Percentiles rank a stretch among this genome's conserved stretches.
Evolutionary conservation across 345 rosid species (phyloP).

Genomic region (Moringa oleifera): DNA sequence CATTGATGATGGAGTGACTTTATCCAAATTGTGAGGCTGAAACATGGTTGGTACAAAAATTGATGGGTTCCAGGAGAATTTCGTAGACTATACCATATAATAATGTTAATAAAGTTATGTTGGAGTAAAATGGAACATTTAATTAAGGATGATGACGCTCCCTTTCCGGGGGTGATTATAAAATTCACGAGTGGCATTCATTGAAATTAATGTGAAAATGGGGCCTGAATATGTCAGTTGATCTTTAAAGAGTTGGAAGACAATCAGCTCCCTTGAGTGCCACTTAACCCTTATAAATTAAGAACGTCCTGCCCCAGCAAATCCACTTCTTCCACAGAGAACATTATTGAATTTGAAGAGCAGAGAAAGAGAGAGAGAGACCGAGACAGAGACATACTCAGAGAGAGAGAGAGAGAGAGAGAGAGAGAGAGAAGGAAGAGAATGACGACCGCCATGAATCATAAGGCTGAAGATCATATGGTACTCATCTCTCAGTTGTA

Average conservation of each 20-base stretch:
- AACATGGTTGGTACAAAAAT: too few relatives aligned
- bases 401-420: constrained; percentile 7
- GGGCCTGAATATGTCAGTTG: constrained; percentile 6
- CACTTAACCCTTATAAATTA: constrained; percentile 32
- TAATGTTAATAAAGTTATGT: too few relatives aligned
- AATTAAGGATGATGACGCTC: too few relatives aligned
- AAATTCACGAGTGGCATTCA: constrained; percentile 19
- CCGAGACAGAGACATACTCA: too few relatives aligned
- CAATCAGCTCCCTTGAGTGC: constrained; percentile 9
- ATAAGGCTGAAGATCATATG: constrained; percentile 36
- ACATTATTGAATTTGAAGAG: background rate
- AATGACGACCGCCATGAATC: constrained; percentile 17
- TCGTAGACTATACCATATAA: too few relatives aligned
- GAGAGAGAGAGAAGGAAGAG: constrained; percentile 1
- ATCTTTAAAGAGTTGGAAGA: background rate
- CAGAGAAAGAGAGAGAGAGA: constrained; percentile 6
- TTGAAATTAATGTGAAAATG: constrained; percentile 1
- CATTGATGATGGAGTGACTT: too few relatives aligned
- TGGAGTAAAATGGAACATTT: too few relatives aligned
- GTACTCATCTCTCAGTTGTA: constrained; percentile 54
- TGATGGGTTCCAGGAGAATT: too few relatives aligned
- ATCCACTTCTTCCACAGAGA: constrained; percentile 28
- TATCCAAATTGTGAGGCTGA: too few relatives aligned
- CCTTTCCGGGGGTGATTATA: too few relatives aligned
- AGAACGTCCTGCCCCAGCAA: constrained; percentile 17